A percentile compares a stretch with the other conserved stretches of the same genome.
These are phyloP conservation scores for Adansonia grandidieri DNA, from an alignment of 441 rosid species.

Conservation along the genomic window DNA sequence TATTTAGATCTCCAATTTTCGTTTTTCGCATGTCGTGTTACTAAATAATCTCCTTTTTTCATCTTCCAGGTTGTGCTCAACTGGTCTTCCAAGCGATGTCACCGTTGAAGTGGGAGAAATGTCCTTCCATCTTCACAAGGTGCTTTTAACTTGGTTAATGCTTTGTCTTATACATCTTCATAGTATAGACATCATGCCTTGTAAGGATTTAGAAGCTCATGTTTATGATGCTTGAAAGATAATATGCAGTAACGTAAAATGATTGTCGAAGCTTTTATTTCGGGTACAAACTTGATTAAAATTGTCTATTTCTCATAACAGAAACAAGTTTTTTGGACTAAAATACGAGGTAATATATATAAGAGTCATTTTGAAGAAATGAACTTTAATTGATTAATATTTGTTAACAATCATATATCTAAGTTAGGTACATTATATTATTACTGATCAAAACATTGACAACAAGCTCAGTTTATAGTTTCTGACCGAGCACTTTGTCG, in stretches of 20 bases:
- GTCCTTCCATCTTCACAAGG: slow-evolving; percentile 88
- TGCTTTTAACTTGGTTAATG: slow-evolving; percentile 29
- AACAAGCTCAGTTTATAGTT: neutral
- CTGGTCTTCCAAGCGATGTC: slow-evolving; percentile 87
- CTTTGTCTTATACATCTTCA: neutral
- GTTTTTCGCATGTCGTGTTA: neutral
- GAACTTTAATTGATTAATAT: neutral
- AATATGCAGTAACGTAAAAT: neutral
- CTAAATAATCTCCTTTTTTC: neutral
- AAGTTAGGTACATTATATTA: neutral
- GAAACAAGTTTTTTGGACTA: neutral
- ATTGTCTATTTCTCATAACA: neutral
- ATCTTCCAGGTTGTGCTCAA: slow-evolving; percentile 69
- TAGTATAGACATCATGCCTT: neutral
- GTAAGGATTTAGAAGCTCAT: neutral
- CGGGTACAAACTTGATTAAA: neutral
- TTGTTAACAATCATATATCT: neutral
- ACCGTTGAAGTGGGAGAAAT: slow-evolving; percentile 68
- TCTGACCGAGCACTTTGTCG: neutral
- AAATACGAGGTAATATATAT: neutral
- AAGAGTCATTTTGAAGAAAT: neutral
- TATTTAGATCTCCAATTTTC: neutral
- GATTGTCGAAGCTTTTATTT: neutral
- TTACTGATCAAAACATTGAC: neutral
- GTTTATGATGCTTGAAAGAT: neutral